A percentile compares a stretch with the other conserved stretches of the same genome.
These are phyloP conservation scores for Solidago caesia DNA, from an alignment of 129 eudicot species.

Conservation along the genomic window DNA sequence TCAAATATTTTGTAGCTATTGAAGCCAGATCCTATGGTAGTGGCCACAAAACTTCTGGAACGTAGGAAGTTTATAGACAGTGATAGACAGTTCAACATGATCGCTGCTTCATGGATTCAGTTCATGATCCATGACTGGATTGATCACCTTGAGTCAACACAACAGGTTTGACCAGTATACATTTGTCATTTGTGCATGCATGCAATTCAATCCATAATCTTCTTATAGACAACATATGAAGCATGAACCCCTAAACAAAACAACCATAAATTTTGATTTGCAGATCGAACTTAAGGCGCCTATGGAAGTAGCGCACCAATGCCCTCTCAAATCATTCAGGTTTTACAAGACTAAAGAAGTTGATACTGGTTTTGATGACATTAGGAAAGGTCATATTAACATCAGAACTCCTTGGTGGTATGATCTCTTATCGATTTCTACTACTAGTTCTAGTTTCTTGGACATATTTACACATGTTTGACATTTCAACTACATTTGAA, in stretches of 20 bases:
- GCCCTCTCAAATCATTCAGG: slow-evolving; percentile 62
- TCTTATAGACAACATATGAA: not conserved
- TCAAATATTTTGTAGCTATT: too few species aligned
- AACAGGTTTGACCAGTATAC: slow-evolving; percentile 38
- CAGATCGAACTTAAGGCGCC: slow-evolving; percentile 61
- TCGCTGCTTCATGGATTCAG: slow-evolving; percentile 72
- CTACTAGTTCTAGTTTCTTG: too few species aligned
- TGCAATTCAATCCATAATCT: not conserved
- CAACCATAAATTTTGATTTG: not conserved
- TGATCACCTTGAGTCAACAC: slow-evolving; percentile 55
- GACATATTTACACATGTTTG: too few species aligned
- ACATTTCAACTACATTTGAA: too few species aligned
- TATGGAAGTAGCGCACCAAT: slow-evolving; percentile 45
- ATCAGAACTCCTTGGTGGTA: too few species aligned
- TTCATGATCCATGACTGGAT: slow-evolving; percentile 79
- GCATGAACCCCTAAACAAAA: not conserved
- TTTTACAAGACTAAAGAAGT: slow-evolving; percentile 47
- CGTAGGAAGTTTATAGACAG: slow-evolving; percentile 47
- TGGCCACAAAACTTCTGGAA: slow-evolving; percentile 64
- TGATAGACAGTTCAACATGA: slow-evolving; percentile 60
- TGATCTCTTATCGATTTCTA: not conserved
- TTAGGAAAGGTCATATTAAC: slow-evolving; percentile 47
- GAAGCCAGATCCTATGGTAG: slow-evolving; percentile 69
- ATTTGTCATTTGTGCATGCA: not conserved
- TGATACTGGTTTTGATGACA: slow-evolving; percentile 40